phyloP scores from a whole-genome alignment of 208 protist species.

The Porcisia hertigi region DNA sequence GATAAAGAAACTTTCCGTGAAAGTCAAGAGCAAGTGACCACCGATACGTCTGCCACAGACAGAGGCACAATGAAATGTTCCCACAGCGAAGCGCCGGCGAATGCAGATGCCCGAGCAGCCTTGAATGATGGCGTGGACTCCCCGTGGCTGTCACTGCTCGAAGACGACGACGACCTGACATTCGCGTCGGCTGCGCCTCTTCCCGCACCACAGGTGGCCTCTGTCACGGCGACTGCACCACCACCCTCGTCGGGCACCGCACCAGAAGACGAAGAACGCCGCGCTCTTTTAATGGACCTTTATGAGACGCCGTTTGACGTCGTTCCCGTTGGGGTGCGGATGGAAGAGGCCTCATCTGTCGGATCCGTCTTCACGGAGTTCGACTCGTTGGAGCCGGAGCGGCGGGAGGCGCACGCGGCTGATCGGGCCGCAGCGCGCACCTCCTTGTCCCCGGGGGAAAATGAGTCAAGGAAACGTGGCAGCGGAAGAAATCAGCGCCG shows the following conservation, averaged over 20 bases:
- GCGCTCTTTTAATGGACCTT: slow-evolving; percentile 52
- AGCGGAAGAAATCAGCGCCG: slow-evolving; percentile 11
- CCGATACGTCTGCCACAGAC: background rate
- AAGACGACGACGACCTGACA: slow-evolving; percentile 21
- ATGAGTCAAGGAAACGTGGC: background rate
- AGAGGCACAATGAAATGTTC: background rate
- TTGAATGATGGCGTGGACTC: slow-evolving; percentile 1
- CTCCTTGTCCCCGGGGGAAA: slow-evolving; percentile 9
- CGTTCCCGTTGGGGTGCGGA: slow-evolving; percentile 62
- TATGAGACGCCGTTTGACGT: slow-evolving; percentile 78
- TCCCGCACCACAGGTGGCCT: background rate
- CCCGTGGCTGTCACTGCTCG: slow-evolving; percentile 58
- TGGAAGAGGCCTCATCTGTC: slow-evolving; percentile 60
- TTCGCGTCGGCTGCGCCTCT: background rate
- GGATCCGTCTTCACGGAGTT: slow-evolving; percentile 75
- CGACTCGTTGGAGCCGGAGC: slow-evolving; percentile 63
- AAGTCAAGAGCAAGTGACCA: background rate
- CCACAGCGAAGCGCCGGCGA: background rate
- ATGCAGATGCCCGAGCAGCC: background rate
- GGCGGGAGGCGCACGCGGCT: slow-evolving; percentile 14
- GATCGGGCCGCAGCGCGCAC: slow-evolving; percentile 26
- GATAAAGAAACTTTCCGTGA: background rate
- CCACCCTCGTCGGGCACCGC: background rate
- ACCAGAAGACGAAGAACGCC: slow-evolving; percentile 10
- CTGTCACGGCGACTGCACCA: background rate